Conservation (phyloP, 257 asterid genomes). For the Nicotiana benthamiana region DNA sequence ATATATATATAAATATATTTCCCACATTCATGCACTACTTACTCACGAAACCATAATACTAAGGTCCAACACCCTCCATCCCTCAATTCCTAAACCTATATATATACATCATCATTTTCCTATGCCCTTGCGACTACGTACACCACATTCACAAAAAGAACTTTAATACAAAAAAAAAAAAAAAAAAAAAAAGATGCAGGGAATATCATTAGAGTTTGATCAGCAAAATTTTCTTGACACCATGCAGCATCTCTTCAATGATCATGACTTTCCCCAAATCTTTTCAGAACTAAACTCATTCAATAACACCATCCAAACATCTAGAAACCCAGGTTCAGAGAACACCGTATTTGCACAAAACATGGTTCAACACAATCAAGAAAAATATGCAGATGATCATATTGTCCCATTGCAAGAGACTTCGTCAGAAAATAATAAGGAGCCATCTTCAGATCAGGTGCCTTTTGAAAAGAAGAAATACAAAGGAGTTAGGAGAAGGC, state of each 20-base stretch:
- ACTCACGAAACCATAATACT: too few relatives aligned
- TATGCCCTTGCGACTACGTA: too few relatives aligned
- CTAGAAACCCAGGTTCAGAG: background rate
- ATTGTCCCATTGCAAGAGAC: background rate
- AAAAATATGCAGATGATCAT: background rate
- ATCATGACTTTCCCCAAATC: background rate
- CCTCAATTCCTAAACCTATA: too few relatives aligned
- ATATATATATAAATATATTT: too few relatives aligned
- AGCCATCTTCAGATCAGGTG: background rate
- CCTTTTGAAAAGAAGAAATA: background rate
- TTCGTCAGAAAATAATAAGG: background rate
- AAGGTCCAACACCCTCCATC: too few relatives aligned
- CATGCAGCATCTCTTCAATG: background rate
- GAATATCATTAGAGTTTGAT: background rate
- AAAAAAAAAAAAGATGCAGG: background rate
- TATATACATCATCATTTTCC: too few relatives aligned
- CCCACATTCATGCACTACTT: too few relatives aligned
- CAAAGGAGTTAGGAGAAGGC: constrained; percentile 2
- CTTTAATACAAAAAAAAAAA: too few relatives aligned
- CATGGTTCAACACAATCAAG: background rate
- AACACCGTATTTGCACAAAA: background rate
- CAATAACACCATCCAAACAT: background rate
- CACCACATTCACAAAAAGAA: too few relatives aligned
- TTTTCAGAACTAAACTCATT: background rate
- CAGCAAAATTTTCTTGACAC: background rate